A percentile compares a stretch with the other conserved stretches of the same genome.
These are phyloP conservation scores for Agaricus sinodeliciosus DNA, from an alignment of 768 basidiomycete species.

Conservation along the genomic window DNA sequence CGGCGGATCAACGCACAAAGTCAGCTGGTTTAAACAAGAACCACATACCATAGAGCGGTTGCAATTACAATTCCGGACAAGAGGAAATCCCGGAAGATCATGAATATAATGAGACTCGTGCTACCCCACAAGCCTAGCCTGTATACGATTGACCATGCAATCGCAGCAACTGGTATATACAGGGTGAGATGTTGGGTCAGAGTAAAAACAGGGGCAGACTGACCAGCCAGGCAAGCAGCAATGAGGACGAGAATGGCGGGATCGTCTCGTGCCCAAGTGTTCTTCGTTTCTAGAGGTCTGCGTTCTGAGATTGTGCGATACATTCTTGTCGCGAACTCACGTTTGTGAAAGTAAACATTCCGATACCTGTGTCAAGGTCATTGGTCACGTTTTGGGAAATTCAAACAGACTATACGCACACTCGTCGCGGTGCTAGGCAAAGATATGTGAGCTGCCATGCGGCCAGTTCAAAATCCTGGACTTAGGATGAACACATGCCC, in stretches of 20 bases:
- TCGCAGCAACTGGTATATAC: slow-evolving; percentile 56
- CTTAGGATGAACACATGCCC: not conserved
- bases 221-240: slow-evolving; percentile 69
- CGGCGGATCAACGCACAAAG: slow-evolving; percentile 14
- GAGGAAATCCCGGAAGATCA: slow-evolving; percentile 88
- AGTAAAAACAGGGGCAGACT: slow-evolving; percentile 15
- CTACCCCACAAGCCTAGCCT: slow-evolving; percentile 50
- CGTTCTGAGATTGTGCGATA: not conserved
- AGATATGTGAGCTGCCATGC: slow-evolving; percentile 95
- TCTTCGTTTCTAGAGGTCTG: slow-evolving; percentile 75
- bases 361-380: slow-evolving; percentile 54
- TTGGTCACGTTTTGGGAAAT: not conserved
- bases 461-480: slow-evolving; percentile 92
- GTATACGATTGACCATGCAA: slow-evolving; percentile 86
- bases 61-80: slow-evolving; percentile 69
- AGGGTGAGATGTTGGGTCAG: not conserved
- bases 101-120: slow-evolving; percentile 62
- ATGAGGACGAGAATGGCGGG: slow-evolving; percentile 91
- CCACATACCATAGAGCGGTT: slow-evolving; percentile 72
- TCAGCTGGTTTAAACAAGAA: slow-evolving; percentile 10
- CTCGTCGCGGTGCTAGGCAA: slow-evolving; percentile 86
- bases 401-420: slow-evolving; percentile 42
- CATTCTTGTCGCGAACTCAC: slow-evolving; percentile 35
- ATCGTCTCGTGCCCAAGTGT: slow-evolving; percentile 97
- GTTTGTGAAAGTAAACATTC: slow-evolving; percentile 97